A percentile compares a stretch with the other conserved stretches of the same genome.
Evolutionary conservation across 805 yeast species (phyloP).

Genomic region (Kodamaea sagamina): DNA sequence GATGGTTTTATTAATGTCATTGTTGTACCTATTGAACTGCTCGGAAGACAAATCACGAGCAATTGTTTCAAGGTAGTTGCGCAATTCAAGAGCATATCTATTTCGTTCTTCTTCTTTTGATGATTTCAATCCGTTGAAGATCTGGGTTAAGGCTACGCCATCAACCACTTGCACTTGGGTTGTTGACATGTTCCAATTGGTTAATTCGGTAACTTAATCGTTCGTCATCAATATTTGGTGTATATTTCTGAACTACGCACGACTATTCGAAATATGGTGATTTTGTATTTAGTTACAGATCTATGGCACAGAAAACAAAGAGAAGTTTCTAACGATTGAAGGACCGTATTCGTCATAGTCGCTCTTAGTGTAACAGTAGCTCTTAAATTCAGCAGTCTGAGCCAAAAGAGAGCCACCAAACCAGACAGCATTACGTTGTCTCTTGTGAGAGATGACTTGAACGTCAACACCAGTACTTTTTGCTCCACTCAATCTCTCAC

Average conservation of each 20-base stretch:
- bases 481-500: slow-evolving; percentile 74
- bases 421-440: slow-evolving; percentile 99
- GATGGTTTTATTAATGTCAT: slow-evolving; percentile 82
- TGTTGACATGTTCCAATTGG: slow-evolving; percentile 21
- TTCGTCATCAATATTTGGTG: slow-evolving; percentile 3
- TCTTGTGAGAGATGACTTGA: slow-evolving; percentile 93
- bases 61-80: slow-evolving; percentile 66
- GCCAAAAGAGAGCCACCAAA: slow-evolving; percentile 97
- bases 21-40: slow-evolving; percentile 77
- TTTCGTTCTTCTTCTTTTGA: slow-evolving; percentile 43
- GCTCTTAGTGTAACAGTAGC: slow-evolving; percentile 94
- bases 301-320: slow-evolving; percentile 86
- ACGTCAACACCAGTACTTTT: slow-evolving; percentile 95
- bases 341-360: slow-evolving; percentile 99
- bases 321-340: slow-evolving; percentile 94
- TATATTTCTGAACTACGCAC: too few relatives aligned
- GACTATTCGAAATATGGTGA: too few relatives aligned
- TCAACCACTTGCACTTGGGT: slow-evolving; percentile 41
- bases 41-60: slow-evolving; percentile 83
- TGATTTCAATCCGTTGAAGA: slow-evolving; percentile 52
- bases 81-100: slow-evolving; percentile 68
- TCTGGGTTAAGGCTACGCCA: slow-evolving; percentile 53
- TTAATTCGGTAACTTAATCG: neutral
- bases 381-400: slow-evolving; percentile 93
- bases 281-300: too few relatives aligned